Conservation (phyloP, 2,329 filamentous ascomycete genomes). For the Clarireedia hainanense region DNA sequence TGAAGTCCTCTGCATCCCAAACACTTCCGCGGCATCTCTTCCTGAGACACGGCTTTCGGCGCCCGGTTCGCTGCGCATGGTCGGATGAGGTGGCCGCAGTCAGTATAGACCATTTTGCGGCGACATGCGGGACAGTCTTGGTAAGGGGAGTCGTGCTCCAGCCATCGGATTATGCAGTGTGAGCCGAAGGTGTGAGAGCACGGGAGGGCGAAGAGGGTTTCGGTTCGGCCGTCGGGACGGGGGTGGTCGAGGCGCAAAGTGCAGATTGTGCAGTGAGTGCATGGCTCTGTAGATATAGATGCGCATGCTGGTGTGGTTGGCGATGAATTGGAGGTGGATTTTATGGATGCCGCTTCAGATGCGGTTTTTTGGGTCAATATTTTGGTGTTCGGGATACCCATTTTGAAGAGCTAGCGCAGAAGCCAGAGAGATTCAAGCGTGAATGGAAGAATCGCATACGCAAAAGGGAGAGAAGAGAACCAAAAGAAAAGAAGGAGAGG, state of each 20-base stretch:
- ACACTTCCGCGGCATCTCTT: slow-evolving; percentile 21
- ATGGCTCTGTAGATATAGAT: no score
- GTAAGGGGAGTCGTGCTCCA: slow-evolving; percentile 16
- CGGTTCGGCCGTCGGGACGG: slow-evolving; percentile 12
- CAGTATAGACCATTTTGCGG: slow-evolving; percentile 19
- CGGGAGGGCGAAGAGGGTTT: slow-evolving; percentile 17
- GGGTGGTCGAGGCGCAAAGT: slow-evolving; percentile 7
- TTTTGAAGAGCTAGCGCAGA: no score
- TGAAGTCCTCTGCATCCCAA: slow-evolving; percentile 16
- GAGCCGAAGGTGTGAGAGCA: slow-evolving; percentile 24
- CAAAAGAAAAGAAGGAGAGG: no score
- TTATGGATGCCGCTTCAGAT: no score
- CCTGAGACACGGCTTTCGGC: slow-evolving; percentile 11
- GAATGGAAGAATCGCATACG: no score
- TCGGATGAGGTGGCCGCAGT: slow-evolving; percentile 20
- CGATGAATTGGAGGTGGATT: no score
- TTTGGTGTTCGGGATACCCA: no score
- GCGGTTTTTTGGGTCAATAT: no score
- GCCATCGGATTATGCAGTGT: slow-evolving; percentile 23
- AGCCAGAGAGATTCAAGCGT: no score
- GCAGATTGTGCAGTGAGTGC: slow-evolving; percentile 18
- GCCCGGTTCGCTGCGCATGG: slow-evolving; percentile 6
- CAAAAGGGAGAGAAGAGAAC: no score
- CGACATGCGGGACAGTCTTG: slow-evolving; percentile 24
- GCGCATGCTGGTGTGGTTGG: no score